A percentile compares a stretch with the other conserved stretches of the same genome.
Conservation (phyloP, 2,329 filamentous ascomycete genomes). For the Didymosphaeria variabile region DNA sequence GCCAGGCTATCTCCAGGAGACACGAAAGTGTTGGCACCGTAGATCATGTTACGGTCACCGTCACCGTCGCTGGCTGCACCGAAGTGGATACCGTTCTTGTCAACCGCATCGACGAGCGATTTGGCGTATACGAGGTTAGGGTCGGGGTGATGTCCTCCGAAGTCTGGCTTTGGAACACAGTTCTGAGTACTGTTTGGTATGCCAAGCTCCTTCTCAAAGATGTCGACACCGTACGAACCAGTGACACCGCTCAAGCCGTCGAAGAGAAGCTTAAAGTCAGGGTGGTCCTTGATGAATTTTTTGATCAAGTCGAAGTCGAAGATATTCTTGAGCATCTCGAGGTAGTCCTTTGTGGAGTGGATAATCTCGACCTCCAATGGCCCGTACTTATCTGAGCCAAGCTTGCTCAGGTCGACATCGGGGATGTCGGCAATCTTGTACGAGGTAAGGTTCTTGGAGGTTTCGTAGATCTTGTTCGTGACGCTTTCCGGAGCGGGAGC, state of each 20-base stretch:
- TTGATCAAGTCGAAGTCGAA: constrained; percentile 98
- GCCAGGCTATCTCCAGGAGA: constrained; percentile 96
- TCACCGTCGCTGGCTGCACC: constrained; percentile 97
- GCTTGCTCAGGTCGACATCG: constrained; percentile 81
- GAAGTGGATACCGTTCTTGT: constrained; percentile 91
- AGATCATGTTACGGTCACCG: constrained; percentile 99
- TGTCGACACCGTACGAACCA: constrained; percentile 91
- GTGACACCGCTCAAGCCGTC: constrained; percentile 95
- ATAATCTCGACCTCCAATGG: constrained; percentile 92
- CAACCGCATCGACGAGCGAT: constrained; percentile 91
- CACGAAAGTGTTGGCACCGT: constrained; percentile 94
- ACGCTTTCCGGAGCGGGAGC: constrained; percentile 95
- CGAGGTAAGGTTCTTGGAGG: constrained; percentile 85
- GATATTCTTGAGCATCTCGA: constrained; percentile 95
- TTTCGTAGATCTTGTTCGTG: constrained; percentile 97
- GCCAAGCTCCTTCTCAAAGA: constrained; percentile 93
- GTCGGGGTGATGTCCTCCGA: constrained; percentile 96
- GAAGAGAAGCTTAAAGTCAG: constrained; percentile 96
- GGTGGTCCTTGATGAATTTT: constrained; percentile 85
- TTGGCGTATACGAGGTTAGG: constrained; percentile 98
- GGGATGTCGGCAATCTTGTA: constrained; percentile 93
- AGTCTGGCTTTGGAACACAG: constrained; percentile 90
- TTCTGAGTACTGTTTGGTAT: constrained; percentile 86
- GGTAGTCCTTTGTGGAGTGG: constrained; percentile 91
- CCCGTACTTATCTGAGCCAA: constrained; percentile 87